Evolutionary conservation across 257 asterid genomes (phyloP).

Genomic region (Solanum habrochaites): DNA sequence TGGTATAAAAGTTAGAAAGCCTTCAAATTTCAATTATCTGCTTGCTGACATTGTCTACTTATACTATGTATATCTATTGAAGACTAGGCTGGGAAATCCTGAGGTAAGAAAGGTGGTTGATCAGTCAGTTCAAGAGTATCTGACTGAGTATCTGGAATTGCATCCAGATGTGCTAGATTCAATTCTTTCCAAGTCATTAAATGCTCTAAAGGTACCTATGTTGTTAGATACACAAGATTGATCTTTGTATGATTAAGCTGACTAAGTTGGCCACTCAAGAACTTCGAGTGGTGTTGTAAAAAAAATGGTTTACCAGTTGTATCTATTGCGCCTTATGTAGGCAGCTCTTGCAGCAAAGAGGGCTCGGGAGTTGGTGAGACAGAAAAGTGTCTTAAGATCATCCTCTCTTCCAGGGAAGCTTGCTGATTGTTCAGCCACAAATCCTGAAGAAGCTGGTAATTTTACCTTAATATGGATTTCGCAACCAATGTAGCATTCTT

Average conservation of each 20-base stretch:
- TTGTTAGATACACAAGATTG: background rate
- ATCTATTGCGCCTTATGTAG: constrained; percentile 22
- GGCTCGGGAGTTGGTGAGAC: constrained; percentile 93
- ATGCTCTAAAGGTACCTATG: constrained; percentile 79
- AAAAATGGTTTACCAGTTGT: background rate
- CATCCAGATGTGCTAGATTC: constrained; percentile 90
- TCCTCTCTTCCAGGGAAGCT: constrained; percentile 99
- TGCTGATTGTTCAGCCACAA: constrained; percentile 91
- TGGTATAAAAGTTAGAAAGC: background rate
- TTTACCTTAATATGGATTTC: background rate
- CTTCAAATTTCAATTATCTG: background rate
- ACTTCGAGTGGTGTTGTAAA: background rate
- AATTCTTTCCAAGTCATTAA: constrained; percentile 83
- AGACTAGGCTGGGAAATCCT: constrained; percentile 98
- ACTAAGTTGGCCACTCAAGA: background rate
- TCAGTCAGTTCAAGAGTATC: constrained; percentile 70
- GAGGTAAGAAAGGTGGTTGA: constrained; percentile 88
- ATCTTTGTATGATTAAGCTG: background rate
- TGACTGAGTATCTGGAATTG: constrained; percentile 90
- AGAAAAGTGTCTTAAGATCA: constrained; percentile 72
- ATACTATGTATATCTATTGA: constrained; percentile 2
- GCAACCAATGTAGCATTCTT: background rate
- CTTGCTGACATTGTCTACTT: background rate
- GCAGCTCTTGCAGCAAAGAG: constrained; percentile 98
- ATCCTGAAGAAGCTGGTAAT: constrained; percentile 82